Conservation (phyloP, 108 stramenopile species). For the Cyclotella atomus region DNA sequence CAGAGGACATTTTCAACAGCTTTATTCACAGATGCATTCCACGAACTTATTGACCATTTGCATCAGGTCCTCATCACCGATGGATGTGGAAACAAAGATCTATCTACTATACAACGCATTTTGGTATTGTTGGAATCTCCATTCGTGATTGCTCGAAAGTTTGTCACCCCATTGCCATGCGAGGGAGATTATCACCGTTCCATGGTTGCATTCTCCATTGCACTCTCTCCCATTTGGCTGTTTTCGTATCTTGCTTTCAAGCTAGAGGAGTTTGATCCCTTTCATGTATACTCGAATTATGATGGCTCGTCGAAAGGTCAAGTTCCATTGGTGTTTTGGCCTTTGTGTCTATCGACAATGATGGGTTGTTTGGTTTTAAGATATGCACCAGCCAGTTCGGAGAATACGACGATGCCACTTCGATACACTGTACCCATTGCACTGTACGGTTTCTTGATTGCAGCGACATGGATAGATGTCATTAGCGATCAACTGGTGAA, state of each 20-base stretch:
- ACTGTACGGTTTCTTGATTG: constrained; percentile 79
- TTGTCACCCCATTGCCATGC: constrained; percentile 68
- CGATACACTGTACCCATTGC: constrained; percentile 65
- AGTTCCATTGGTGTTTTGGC: constrained; percentile 9
- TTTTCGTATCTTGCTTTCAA: constrained; percentile 54
- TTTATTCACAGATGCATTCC: constrained; percentile 4
- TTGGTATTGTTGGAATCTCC: constrained; percentile 9
- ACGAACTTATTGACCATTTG: constrained; percentile 12
- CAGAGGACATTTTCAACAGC: neutral
- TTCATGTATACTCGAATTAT: constrained; percentile 17
- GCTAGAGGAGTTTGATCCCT: constrained; percentile 44
- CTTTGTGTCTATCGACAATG: constrained; percentile 12
- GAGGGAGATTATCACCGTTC: constrained; percentile 76
- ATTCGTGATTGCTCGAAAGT: constrained; percentile 22
- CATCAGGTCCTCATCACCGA: constrained; percentile 3
- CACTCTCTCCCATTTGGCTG: constrained; percentile 73
- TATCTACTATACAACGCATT: neutral
- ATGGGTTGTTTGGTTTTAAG: constrained; percentile 51
- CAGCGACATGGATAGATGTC: constrained; percentile 92
- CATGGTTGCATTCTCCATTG: constrained; percentile 68
- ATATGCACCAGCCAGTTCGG: constrained; percentile 71
- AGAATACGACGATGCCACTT: constrained; percentile 62
- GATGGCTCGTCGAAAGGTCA: too few species aligned
- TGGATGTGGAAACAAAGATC: neutral
- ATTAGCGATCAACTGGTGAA: constrained; percentile 86